Evolutionary conservation across 1,284 basidiomycete species (phyloP).

Genomic region (Rhodotorula glutinis): DNA sequence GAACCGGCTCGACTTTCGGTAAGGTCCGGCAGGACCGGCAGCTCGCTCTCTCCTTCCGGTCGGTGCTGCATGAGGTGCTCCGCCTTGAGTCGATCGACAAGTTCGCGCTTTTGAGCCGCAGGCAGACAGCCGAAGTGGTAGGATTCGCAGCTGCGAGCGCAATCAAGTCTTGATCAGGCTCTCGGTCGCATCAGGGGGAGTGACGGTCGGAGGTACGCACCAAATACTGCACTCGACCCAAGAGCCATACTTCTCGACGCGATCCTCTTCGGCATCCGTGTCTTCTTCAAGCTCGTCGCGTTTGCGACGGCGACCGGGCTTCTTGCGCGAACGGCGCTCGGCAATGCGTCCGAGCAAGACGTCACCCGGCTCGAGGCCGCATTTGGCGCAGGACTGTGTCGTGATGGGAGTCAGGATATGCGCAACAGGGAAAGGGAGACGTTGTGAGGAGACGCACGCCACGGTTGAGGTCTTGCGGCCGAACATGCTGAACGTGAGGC

Average conservation of each 20-base stretch:
- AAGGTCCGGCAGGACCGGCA: not conserved
- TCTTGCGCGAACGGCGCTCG: constrained; percentile 6
- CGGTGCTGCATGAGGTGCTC: constrained; percentile 12
- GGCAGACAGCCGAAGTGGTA: constrained; percentile 37
- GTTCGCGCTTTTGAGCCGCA: constrained; percentile 15
- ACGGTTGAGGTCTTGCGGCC: constrained; percentile 21
- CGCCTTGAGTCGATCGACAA: constrained; percentile 21
- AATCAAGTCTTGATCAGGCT: too few relatives aligned
- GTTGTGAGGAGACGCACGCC: not conserved
- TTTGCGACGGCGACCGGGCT: not conserved
- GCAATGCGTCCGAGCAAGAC: constrained; percentile 7
- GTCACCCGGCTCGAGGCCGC: constrained; percentile 6
- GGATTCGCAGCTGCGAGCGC: constrained; percentile 15
- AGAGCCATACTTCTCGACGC: constrained; percentile 20
- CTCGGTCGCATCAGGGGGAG: not conserved
- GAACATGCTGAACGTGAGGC: not conserved
- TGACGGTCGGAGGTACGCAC: constrained; percentile 5
- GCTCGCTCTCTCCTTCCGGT: not conserved
- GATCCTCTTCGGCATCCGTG: constrained; percentile 17
- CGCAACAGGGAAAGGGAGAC: fast-evolving
- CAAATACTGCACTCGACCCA: constrained; percentile 39
- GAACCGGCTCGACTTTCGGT: not conserved
- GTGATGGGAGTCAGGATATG: too few relatives aligned
- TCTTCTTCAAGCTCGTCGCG: constrained; percentile 16
- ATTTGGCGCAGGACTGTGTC: constrained; percentile 25